A percentile compares a stretch with the other conserved stretches of the same genome.
phyloP scores from a whole-genome alignment of 2,329 filamentous ascomycete species.

The Alternaria atra region DNA sequence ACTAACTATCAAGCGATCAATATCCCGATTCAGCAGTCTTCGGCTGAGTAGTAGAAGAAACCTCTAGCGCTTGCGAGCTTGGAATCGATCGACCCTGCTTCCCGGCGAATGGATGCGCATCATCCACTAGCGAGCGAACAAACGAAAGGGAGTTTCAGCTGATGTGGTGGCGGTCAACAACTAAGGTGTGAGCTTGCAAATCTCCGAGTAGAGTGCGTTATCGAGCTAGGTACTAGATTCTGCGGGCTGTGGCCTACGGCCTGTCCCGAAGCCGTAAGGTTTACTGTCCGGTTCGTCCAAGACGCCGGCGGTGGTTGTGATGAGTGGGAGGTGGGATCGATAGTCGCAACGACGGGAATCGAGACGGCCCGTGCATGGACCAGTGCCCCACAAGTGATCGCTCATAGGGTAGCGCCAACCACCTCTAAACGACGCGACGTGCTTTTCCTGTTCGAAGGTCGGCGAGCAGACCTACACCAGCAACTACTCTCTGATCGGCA shows the following conservation, averaged over 20 bases:
- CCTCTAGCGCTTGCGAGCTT: background rate
- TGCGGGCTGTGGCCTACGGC: slow-evolving; percentile 1
- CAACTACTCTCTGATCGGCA: slow-evolving; percentile 6
- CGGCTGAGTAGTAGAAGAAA: slow-evolving; percentile 3
- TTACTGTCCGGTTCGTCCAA: slow-evolving; percentile 4
- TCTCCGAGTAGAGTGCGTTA: background rate
- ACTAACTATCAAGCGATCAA: slow-evolving; percentile 10
- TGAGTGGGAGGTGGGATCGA: slow-evolving; percentile 5
- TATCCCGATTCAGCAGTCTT: slow-evolving; percentile 8
- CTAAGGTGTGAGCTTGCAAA: slow-evolving; percentile 1
- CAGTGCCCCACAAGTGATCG: slow-evolving; percentile 1
- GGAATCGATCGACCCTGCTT: background rate
- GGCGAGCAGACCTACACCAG: slow-evolving; percentile 8
- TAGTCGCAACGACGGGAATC: slow-evolving; percentile 5
- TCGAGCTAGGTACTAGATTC: background rate
- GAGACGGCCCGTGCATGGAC: background rate
- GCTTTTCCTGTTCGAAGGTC: slow-evolving; percentile 13
- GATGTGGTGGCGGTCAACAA: slow-evolving; percentile 6
- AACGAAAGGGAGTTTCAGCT: background rate
- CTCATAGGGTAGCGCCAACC: background rate
- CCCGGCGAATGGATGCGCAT: background rate
- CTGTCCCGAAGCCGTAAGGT: slow-evolving; percentile 13
- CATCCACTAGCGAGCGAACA: background rate
- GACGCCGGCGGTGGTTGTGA: slow-evolving; percentile 2
- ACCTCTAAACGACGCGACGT: background rate